Evolutionary conservation across 331 rosid genomes (phyloP), one percentile per base, ranked within the genome.

Genomic region (Rosa hybrid): DNA sequence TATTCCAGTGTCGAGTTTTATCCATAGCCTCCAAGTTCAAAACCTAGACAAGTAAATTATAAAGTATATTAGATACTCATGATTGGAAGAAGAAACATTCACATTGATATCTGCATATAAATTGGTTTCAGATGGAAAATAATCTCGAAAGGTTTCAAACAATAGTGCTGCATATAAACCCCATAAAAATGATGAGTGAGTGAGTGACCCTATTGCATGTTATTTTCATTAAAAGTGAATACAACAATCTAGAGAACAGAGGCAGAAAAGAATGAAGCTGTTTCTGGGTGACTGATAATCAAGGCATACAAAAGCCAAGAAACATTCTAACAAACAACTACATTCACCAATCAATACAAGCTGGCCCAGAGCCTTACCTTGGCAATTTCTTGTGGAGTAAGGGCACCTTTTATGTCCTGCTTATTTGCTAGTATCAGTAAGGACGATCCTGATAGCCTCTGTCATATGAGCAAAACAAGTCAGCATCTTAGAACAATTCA

Each of bases 341-440:
- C 63, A 17, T 54, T 56, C 63, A 17, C 17, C 12, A 1, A 20
- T 42, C 8, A 45, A 81, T 10, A 30, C 69, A 12, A 5, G 6
- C 42, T 46, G 6, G 49, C 18, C 46, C 38, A 69, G 14, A 70
- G 70, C 56, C 86, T 74, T 83, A 90, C 97, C 83, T 88, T 87
- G 17, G 94, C 92, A 86, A 94, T 90, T 74, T 94, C 94, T 51
- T 86, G 85, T 0, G 97, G 98, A 27, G 87, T 48, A 77, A 94
- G 91, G 77, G 92, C 89, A 21, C 97, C 97, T 85, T 88, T 87
- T 49, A 92, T 92, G 79, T 92, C 98, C 80, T 94, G 97, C 89
- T 94, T 94, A 77, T 94, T 94, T 77, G 97, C 97, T 7, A 94
- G 91, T 78, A 94, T 90, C 78, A 94, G 84, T 68, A 94, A 87